phyloP scores from a whole-genome alignment of 2,329 filamentous ascomycete species.

The Xylariales sp. region DNA sequence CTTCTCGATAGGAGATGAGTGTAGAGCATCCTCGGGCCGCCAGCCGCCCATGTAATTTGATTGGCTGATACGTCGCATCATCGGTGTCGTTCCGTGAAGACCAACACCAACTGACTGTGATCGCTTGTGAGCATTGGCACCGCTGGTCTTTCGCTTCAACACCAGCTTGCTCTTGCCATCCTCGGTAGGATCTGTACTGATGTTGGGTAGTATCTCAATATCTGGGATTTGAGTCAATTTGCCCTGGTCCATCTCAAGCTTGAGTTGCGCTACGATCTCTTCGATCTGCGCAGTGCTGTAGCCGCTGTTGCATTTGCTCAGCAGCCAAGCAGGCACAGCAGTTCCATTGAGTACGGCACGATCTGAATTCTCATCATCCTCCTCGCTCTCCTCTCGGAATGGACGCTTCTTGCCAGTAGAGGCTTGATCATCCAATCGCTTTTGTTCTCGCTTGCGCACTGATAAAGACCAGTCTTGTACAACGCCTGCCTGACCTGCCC shows the following conservation, averaged over 20 bases:
- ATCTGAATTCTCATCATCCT: constrained; percentile 26
- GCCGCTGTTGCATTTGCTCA: constrained; percentile 37
- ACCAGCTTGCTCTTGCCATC: constrained; percentile 20
- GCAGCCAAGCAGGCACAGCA: constrained; percentile 46
- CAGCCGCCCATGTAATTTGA: constrained; percentile 11
- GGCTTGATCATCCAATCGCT: constrained; percentile 43
- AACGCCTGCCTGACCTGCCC: constrained; percentile 31
- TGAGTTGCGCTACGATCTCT: constrained; percentile 40
- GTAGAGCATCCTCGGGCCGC: constrained; percentile 11
- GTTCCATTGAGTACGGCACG: constrained; percentile 29
- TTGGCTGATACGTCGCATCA: constrained; percentile 22
- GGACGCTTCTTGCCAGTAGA: constrained; percentile 25
- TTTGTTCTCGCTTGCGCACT: constrained; percentile 61
- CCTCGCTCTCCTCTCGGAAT: constrained; percentile 24
- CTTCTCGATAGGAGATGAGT: constrained; percentile 20
- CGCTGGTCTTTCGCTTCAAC: constrained; percentile 19
- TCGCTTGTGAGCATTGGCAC: constrained; percentile 21
- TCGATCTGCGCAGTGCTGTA: constrained; percentile 45
- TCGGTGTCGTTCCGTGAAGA: constrained; percentile 13
- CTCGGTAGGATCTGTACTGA: constrained; percentile 33
- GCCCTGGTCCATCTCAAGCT: constrained; percentile 37
- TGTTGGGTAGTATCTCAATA: constrained; percentile 55
- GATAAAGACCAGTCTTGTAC: constrained; percentile 58
- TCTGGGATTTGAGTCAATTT: constrained; percentile 46
- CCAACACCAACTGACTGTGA: constrained; percentile 29